Base-by-base conservation (phyloP, 805 yeast species). In the Pichia nanzhaoensis region DNA sequence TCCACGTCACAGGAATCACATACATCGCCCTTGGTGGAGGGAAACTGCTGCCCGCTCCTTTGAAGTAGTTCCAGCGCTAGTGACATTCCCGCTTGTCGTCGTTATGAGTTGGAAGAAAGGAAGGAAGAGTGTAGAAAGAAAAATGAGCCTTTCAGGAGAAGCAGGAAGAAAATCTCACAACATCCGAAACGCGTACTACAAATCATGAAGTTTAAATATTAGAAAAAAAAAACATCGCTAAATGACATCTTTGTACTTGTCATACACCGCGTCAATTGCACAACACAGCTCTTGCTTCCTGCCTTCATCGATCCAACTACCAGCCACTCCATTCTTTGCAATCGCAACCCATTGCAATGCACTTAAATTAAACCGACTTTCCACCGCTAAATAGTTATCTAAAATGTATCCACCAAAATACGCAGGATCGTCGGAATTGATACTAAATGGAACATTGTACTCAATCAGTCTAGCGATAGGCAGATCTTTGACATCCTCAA, bases 361-460 rank as follows among this genome's bases (percentile, higher is more conserved):
- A 38, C 73, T 66, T 65, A 86, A 80, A 5, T 80, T 79, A 62
- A 85, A 85, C 51, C 74, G 70, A 44, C 75, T 69, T 50, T 84
- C 84, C 24, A 84, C 85, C 32, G 74, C 75, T 27, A 74, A 58
- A 61, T 84, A 85, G 63, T 84, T 85, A 58, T 85, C 91, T 52
- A 85, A 66, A 52, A 84, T 78, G 63, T 84, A 84, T n/a, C 88
- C 91, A 39, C 91, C 91, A 58, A 85, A 85, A 60, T 85, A 85
- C 3, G 93, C 85, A 34, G 89, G 89, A 58, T 82, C 89, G 58
- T 82, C 88, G 3, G 85, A 78, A 63, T 86, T 86, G 60, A 85
- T 69, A 36, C 88, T 80, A 61, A 86, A 82, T 22, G 87, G 82
- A 19, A 84, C 82, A 50, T 74, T 70, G 27, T 69, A 67, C 8